These are phyloP conservation scores for Neospermospora avenae DNA, from an alignment of 2,329 filamentous ascomycete genomes.

Conservation along the genomic window DNA sequence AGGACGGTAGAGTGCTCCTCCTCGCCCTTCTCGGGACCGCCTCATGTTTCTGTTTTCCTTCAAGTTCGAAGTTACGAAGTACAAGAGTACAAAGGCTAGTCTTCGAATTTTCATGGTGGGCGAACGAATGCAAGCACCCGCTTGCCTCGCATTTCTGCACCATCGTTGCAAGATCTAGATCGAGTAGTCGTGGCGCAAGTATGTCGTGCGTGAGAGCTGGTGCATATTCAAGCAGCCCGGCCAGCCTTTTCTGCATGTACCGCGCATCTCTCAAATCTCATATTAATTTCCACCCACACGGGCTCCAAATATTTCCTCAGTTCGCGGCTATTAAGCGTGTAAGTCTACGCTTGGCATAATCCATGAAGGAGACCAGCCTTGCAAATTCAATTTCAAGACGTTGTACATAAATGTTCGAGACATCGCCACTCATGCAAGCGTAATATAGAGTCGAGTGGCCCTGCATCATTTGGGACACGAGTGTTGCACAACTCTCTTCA, in stretches of 20 bases:
- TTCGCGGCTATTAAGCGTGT: slow-evolving; percentile 5
- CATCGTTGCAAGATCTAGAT: slow-evolving; percentile 31
- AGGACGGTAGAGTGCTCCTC: slow-evolving; percentile 7
- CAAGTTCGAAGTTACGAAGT: neutral
- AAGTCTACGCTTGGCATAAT: neutral
- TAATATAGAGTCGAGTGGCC: slow-evolving; percentile 24
- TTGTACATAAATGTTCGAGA: slow-evolving; percentile 25
- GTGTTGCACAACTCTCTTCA: slow-evolving; percentile 26
- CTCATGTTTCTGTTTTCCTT: neutral
- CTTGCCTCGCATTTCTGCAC: slow-evolving; percentile 27
- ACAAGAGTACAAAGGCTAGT: neutral
- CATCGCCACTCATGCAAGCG: slow-evolving; percentile 21
- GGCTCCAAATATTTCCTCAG: neutral
- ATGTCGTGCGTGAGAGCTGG: slow-evolving; percentile 28
- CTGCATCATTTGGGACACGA: slow-evolving; percentile 30
- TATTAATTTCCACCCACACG: slow-evolving; percentile 13
- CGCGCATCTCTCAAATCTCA: slow-evolving; percentile 13
- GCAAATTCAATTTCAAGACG: slow-evolving; percentile 8
- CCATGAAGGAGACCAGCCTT: slow-evolving; percentile 4
- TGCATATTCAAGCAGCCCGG: slow-evolving; percentile 19
- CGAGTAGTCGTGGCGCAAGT: slow-evolving; percentile 24
- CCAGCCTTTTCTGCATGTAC: slow-evolving; percentile 18
- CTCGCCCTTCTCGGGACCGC: slow-evolving; percentile 7
- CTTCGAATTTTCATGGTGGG: slow-evolving; percentile 13
- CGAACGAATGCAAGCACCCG: slow-evolving; percentile 29